phyloP scores from a whole-genome alignment of 2,329 filamentous ascomycete species.

The Botrytis squamosa region DNA sequence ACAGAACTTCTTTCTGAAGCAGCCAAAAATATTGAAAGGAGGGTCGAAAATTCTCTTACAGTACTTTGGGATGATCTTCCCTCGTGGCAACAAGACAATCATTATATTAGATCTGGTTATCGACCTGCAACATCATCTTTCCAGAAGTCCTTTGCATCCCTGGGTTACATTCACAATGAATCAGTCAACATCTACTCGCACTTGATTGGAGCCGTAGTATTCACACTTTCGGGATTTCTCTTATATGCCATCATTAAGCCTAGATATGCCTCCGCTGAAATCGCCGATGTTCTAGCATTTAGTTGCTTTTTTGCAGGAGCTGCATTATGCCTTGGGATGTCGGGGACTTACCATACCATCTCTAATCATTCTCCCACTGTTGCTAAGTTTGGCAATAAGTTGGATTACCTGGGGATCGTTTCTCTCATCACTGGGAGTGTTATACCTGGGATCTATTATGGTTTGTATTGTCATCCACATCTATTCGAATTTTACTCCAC shows the following conservation, averaged over 20 bases:
- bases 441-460: conserved; percentile 84
- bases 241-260: conserved; percentile 60
- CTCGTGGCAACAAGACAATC: conserved; percentile 62
- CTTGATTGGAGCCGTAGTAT: conserved; percentile 62
- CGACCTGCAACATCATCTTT: conserved; percentile 63
- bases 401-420: conserved; percentile 95
- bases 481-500: conserved; percentile 71
- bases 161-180: conserved; percentile 61
- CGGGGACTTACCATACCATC: conserved; percentile 80
- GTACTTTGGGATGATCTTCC: conserved; percentile 53
- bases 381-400: conserved; percentile 80
- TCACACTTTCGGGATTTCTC: conserved; percentile 50
- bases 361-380: conserved; percentile 80
- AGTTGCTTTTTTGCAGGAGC: conserved; percentile 77
- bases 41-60: conserved; percentile 43
- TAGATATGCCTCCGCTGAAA: conserved; percentile 62
- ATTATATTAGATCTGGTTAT: conserved; percentile 66
- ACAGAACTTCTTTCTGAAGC: conserved; percentile 31
- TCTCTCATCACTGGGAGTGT: conserved; percentile 88
- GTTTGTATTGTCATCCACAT: conserved; percentile 67
- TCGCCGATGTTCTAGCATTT: conserved; percentile 69
- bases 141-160: conserved; percentile 53
- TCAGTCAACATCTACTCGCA: conserved; percentile 73
- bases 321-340: conserved; percentile 72
- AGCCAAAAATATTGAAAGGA: conserved; percentile 33